A percentile compares a stretch with the other conserved stretches of the same genome.
These are phyloP conservation scores for Clitopilus hobsonii DNA, from an alignment of 768 basidiomycete genomes.

Conservation along the genomic window DNA sequence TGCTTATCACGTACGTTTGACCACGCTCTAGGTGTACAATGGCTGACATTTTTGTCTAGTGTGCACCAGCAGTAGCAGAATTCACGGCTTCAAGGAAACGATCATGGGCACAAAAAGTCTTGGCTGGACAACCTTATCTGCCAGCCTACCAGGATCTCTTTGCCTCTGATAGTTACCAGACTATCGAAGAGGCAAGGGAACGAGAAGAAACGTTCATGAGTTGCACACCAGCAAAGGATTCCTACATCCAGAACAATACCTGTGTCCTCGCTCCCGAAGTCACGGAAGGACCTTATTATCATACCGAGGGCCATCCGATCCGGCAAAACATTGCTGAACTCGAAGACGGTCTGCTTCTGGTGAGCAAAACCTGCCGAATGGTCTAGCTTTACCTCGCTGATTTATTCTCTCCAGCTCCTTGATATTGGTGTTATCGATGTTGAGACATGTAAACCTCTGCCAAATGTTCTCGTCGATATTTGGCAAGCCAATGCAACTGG, in stretches of 20 bases:
- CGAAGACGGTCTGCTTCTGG: constrained; percentile 45
- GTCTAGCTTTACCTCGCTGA: background rate
- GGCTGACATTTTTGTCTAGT: constrained; percentile 23
- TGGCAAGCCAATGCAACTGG: constrained; percentile 59
- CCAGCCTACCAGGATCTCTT: constrained; percentile 42
- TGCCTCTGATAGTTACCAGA: constrained; percentile 26
- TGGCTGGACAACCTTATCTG: constrained; percentile 31
- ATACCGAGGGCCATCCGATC: constrained; percentile 42
- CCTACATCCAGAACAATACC: constrained; percentile 49
- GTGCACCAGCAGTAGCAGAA: constrained; percentile 46
- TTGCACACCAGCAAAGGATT: constrained; percentile 41
- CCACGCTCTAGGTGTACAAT: background rate
- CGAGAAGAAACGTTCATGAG: constrained; percentile 33
- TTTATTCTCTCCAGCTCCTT: constrained; percentile 30
- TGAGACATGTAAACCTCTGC: constrained; percentile 49
- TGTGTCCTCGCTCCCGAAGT: constrained; percentile 50
- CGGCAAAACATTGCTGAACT: constrained; percentile 51
- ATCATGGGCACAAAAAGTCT: constrained; percentile 40
- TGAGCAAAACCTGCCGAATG: constrained; percentile 17
- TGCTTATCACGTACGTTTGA: constrained; percentile 41
- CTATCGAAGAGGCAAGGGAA: constrained; percentile 9
- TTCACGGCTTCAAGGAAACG: constrained; percentile 47
- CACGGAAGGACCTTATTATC: constrained; percentile 54
- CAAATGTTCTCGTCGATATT: constrained; percentile 54
- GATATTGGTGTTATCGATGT: constrained; percentile 58